Conservation (phyloP, 2,329 filamentous ascomycete genomes). For the Passalora sequoiae region DNA sequence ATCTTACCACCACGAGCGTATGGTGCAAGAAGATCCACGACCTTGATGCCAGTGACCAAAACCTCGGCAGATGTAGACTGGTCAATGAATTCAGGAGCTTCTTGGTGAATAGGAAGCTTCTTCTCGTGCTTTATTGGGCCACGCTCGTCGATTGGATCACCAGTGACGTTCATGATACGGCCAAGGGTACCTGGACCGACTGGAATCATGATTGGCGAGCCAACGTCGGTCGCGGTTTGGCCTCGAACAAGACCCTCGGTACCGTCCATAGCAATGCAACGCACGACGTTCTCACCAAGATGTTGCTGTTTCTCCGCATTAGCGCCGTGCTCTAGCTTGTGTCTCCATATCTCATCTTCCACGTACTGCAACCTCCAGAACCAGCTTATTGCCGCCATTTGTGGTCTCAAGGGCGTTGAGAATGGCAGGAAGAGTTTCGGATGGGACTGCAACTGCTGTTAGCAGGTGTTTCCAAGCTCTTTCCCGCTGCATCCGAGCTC, state of each 20-base stretch:
- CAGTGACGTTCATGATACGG: conserved; percentile 99
- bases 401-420: conserved; percentile 90
- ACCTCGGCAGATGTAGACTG: conserved; percentile 96
- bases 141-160: conserved; percentile 99
- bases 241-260: conserved; percentile 99
- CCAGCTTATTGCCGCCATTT: conserved; percentile 89
- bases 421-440: conserved; percentile 88
- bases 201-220: conserved; percentile 90
- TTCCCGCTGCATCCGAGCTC: conserved; percentile 63
- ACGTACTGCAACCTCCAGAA: conserved; percentile 92
- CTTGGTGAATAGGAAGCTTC: conserved; percentile 85
- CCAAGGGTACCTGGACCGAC: conserved; percentile 90
- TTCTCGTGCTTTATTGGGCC: conserved; percentile 94
- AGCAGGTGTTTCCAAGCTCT: background rate
- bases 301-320: conserved; percentile 68
- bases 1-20: conserved; percentile 99
- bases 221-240: conserved; percentile 77
- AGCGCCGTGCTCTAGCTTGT: conserved; percentile 21
- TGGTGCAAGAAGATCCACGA: conserved; percentile 96
- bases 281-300: conserved; percentile 97
- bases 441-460: conserved; percentile 29
- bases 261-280: conserved; percentile 99
- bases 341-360: conserved; percentile 20
- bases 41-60: conserved; percentile 99
- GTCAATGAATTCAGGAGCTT: conserved; percentile 85